Percentiles rank a stretch among this genome's conserved stretches.
phyloP scores from a whole-genome alignment of 345 rosid species.

The Brassica incana region DNA sequence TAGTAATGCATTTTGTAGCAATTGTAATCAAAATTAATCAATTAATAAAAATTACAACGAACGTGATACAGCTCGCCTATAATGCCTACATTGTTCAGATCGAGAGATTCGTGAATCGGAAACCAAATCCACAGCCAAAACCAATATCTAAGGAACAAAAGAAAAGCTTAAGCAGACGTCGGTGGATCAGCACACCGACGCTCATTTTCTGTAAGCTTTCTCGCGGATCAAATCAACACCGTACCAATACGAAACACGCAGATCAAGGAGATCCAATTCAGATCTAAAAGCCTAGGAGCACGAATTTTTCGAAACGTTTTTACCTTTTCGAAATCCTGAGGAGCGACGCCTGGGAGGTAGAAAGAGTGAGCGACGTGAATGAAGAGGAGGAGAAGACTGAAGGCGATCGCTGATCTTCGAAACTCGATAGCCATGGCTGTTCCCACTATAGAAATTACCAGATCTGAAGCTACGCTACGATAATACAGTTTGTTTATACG shows the following conservation, averaged over 20 bases:
- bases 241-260: not conserved
- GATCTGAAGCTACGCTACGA: constrained; percentile 36
- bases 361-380: constrained; percentile 67
- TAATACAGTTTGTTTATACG: constrained; percentile 28
- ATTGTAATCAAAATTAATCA: not conserved
- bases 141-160: not conserved
- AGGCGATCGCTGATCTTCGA: constrained; percentile 38
- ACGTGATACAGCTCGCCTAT: constrained; percentile 3
- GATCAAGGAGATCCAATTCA: constrained; percentile 32
- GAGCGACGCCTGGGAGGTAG: constrained; percentile 99
- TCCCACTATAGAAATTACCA: constrained; percentile 19
- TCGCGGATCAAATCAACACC: constrained; percentile 11
- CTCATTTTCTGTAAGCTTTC: not conserved
- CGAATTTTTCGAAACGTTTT: not conserved
- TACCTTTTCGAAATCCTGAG: constrained; percentile 88
- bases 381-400: constrained; percentile 45
- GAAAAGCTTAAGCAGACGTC: constrained; percentile 5
- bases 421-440: constrained; percentile 47
- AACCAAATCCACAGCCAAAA: constrained; percentile 13
- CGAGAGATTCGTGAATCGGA: not conserved
- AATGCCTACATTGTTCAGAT: constrained; percentile 33
- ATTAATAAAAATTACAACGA: not conserved
- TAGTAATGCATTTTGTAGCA: not conserved
- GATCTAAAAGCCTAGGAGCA: constrained; percentile 34
- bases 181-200: constrained; percentile 26